phyloP scores from a whole-genome alignment of 2,329 filamentous ascomycete species.

The Davidsoniella australis region DNA sequence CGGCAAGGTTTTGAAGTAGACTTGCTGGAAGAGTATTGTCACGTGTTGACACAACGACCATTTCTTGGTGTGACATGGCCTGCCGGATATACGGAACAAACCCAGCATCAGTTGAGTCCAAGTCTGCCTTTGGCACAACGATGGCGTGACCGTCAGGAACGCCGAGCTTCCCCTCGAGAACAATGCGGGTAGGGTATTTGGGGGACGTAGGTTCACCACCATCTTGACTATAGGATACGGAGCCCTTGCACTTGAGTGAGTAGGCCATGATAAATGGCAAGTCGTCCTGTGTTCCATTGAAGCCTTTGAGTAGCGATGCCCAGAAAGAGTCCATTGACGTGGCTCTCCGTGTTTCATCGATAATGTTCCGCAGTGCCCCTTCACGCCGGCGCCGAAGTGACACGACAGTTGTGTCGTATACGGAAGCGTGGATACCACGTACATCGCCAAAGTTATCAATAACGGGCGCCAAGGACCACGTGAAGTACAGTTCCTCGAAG shows the following conservation, averaged over 20 bases:
- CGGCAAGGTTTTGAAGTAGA: conserved; percentile 50
- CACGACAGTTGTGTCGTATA: conserved; percentile 64
- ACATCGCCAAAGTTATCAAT: conserved; percentile 59
- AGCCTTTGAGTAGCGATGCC: conserved; percentile 48
- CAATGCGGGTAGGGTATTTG: conserved; percentile 42
- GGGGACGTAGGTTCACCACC: conserved; percentile 29
- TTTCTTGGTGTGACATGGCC: conserved; percentile 48
- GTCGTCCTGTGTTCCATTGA: conserved; percentile 59
- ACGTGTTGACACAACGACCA: conserved; percentile 50
- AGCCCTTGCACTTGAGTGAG: conserved; percentile 50
- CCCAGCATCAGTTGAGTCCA: conserved; percentile 51
- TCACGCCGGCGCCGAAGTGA: conserved; percentile 67
- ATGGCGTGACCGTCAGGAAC: conserved; percentile 46
- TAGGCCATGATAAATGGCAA: conserved; percentile 64
- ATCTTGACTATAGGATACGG: conserved; percentile 54
- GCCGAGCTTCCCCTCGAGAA: conserved; percentile 57
- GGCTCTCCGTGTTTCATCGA: conserved; percentile 57
- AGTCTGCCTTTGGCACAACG: conserved; percentile 45
- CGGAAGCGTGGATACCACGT: conserved; percentile 61
- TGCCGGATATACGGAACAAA: conserved; percentile 63
- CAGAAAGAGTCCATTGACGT: conserved; percentile 59
- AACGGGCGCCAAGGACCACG: conserved; percentile 65
- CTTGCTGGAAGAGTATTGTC: conserved; percentile 46
- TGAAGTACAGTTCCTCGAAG: conserved; percentile 67
- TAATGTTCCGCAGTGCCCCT: conserved; percentile 61